Conservation (phyloP, 2,329 filamentous ascomycete genomes). For the Diplodia intermedia region DNA sequence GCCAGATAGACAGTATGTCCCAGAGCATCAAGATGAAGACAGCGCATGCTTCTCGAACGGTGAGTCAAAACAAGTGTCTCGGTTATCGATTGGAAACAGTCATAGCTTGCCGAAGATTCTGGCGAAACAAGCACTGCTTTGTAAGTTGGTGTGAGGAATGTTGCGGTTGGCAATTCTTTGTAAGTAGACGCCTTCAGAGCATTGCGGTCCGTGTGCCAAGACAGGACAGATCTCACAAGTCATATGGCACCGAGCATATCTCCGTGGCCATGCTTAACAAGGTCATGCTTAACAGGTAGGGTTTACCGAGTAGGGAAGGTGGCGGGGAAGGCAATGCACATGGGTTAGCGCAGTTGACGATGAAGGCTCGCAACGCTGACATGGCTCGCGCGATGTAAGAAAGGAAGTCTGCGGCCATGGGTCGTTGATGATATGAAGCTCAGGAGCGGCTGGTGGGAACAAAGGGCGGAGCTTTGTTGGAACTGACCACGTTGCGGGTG, state of each 20-base stretch:
- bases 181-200: neutral
- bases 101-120: neutral
- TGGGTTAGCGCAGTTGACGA: neutral
- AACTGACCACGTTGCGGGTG: constrained; percentile 24
- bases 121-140: neutral
- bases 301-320: constrained; percentile 8
- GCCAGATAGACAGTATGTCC: neutral
- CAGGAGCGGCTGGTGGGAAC: neutral
- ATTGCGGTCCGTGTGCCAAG: neutral
- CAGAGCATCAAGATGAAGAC: too few species aligned
- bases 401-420: neutral
- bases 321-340: neutral
- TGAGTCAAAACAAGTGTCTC: neutral
- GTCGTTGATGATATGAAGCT: neutral
- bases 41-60: too few species aligned
- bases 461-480: neutral
- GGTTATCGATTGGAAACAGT: neutral
- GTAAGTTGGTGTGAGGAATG: neutral
- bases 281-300: neutral
- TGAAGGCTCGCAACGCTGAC: neutral
- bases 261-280: neutral
- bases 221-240: neutral
- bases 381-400: neutral
- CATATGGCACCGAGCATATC: neutral
- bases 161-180: neutral